Evolutionary conservation across 176 grass and related monocot genomes (phyloP), one percentile per base, ranked within the genome.

Genomic region (Pharus latifolius): DNA sequence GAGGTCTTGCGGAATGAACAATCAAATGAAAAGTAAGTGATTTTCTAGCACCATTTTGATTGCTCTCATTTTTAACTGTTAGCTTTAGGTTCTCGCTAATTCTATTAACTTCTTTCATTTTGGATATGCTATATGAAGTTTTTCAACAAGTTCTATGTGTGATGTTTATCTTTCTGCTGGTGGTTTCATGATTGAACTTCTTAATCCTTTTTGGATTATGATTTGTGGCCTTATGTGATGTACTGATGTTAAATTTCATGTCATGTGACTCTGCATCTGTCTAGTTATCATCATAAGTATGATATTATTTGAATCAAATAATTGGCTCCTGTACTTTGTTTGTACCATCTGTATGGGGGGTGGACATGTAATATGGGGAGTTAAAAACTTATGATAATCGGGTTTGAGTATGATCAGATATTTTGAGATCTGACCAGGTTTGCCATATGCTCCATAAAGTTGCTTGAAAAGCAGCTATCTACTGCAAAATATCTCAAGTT

Each of bases 1-100:
- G 95, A 99, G 82, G 95, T 99, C 51, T 83, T 99, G 76, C 82
- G 90, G 47, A 99, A 99, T 65, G 96, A 99, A 81, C 91, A 89
- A 57, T 95, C 96, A 57, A 94, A 99, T 81, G 96, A 99, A 63
- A 99, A 99, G 96, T 99, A 59, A 99, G 87, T 87, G 26, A 3
- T 69, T 65, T 58, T 35, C 50, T 73, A 42, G 17, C 51, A 19
- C 2, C 40, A 44, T 55, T 26, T 63, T 45, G 38, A 56, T 14
- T 26, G 20, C 10, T 41, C 35, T 60, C 35, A 49, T 62, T 75
- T n/a, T 69, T 24, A 41, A 34, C 29, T 48, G 8, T 60, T 69
- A 65, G 14, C 55, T 52, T 58, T 28, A 63, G 52, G 38, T 33
- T 40, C 28, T 59, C 63, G 18, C 28, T 63, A 14, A 20, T 56